phyloP scores from a whole-genome alignment of 2,329 filamentous ascomycete species.

The Ceratocystis smalleyi region DNA sequence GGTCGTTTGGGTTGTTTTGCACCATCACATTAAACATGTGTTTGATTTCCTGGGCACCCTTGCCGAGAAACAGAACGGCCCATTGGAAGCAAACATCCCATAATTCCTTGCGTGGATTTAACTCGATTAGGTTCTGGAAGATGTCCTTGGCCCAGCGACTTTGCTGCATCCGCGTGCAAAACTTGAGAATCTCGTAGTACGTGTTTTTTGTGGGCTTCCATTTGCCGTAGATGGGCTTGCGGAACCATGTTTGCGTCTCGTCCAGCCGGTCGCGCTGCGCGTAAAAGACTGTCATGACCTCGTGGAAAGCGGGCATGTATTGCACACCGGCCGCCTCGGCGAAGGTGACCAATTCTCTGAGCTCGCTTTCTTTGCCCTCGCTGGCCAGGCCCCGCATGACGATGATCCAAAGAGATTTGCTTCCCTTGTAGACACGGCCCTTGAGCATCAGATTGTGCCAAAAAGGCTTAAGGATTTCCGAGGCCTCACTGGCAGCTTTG shows the following conservation, averaged over 20 bases:
- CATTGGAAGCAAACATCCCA: constrained; percentile 65
- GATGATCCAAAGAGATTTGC: constrained; percentile 30
- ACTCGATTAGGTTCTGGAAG: constrained; percentile 38
- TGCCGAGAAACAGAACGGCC: constrained; percentile 53
- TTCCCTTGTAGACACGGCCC: constrained; percentile 14
- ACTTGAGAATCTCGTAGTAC: constrained; percentile 41
- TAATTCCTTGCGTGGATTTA: constrained; percentile 34
- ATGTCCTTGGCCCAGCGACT: constrained; percentile 46
- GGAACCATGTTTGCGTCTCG: constrained; percentile 54
- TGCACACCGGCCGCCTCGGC: constrained; percentile 33
- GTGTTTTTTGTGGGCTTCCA: constrained; percentile 30
- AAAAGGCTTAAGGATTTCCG: constrained; percentile 10
- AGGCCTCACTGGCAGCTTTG: constrained; percentile 39
- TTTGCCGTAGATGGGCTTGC: constrained; percentile 33
- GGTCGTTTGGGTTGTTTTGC: constrained; percentile 31
- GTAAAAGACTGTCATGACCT: constrained; percentile 47
- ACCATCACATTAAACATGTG: constrained; percentile 56
- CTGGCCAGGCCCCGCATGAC: constrained; percentile 46
- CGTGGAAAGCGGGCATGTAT: constrained; percentile 33
- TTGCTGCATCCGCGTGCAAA: constrained; percentile 44
- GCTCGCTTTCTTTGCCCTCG: constrained; percentile 42
- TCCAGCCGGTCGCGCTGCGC: constrained; percentile 39
- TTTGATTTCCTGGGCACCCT: constrained; percentile 54
- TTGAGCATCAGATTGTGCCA: constrained; percentile 15
- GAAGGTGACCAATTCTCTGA: constrained; percentile 40